Conservation (phyloP, 257 asterid species). For the Jasminum sambac region DNA sequence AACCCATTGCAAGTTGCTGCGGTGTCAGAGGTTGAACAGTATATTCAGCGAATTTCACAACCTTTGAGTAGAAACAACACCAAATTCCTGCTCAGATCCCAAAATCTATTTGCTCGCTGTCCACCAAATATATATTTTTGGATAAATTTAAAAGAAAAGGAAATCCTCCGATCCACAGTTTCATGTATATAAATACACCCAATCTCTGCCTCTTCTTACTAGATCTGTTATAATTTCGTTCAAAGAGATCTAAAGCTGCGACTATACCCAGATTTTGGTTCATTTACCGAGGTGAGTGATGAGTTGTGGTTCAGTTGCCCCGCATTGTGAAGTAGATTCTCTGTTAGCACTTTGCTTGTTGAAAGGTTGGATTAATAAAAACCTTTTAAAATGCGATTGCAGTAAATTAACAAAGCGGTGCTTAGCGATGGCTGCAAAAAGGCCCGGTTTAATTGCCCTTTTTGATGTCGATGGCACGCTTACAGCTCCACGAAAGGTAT, state of each 20-base stretch:
- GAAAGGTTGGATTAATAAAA: not conserved
- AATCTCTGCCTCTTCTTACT: slow-evolving; percentile 12
- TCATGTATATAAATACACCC: not conserved
- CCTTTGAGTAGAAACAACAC: too few species aligned
- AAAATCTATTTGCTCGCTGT: too few species aligned
- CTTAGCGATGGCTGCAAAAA: slow-evolving; percentile 53
- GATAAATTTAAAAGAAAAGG: too few species aligned
- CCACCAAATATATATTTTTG: too few species aligned
- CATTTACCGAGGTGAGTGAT: slow-evolving; percentile 18
- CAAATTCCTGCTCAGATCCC: too few species aligned
- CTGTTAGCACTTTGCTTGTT: slow-evolving; percentile 2
- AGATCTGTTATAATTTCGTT: slow-evolving; percentile 28
- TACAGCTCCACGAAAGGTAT: slow-evolving; percentile 89
- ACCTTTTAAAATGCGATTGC: slow-evolving; percentile 19
- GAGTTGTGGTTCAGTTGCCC: not conserved
- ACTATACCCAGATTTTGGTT: slow-evolving; percentile 5
- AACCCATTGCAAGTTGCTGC: too few species aligned
- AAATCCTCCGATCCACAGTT: not conserved
- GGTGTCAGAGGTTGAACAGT: too few species aligned
- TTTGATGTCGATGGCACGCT: slow-evolving; percentile 98
- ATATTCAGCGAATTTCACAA: too few species aligned
- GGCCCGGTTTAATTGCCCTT: slow-evolving; percentile 78
- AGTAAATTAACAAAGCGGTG: slow-evolving; percentile 13
- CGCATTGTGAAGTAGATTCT: slow-evolving; percentile 1
- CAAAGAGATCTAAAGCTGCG: slow-evolving; percentile 17